Percentiles rank a stretch among this genome's conserved stretches.
Conservation (phyloP, 352 stramenopile genomes). For the Phytophthora meadii region DNA sequence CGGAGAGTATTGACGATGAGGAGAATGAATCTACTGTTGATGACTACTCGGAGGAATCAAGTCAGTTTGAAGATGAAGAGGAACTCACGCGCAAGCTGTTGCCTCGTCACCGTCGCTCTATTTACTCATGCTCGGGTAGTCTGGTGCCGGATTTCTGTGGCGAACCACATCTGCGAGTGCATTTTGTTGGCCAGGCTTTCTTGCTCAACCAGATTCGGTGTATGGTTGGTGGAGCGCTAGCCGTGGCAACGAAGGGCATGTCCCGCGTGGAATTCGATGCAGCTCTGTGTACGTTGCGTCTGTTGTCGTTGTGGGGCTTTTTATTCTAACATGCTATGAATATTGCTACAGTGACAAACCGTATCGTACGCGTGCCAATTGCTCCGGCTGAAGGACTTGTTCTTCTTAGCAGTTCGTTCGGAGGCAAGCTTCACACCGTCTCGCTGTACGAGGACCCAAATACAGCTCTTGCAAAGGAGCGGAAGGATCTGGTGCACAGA, state of each 20-base stretch:
- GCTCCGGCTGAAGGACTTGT: slow-evolving; percentile 90
- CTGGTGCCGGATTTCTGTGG: slow-evolving; percentile 67
- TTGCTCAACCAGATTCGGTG: slow-evolving; percentile 92
- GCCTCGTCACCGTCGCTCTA: slow-evolving; percentile 70
- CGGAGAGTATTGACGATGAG: slow-evolving; percentile 13
- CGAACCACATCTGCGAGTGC: slow-evolving; percentile 73
- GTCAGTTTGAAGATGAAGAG: slow-evolving; percentile 52
- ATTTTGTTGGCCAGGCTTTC: slow-evolving; percentile 86
- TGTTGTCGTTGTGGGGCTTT: slow-evolving; percentile 3
- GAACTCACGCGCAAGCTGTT: slow-evolving; percentile 61
- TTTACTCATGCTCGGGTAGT: slow-evolving; percentile 80
- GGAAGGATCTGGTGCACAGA: slow-evolving; percentile 61
- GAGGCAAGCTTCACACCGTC: slow-evolving; percentile 79
- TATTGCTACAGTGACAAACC: slow-evolving; percentile 59
- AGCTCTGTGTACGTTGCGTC: slow-evolving; percentile 57
- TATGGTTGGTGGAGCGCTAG: slow-evolving; percentile 89
- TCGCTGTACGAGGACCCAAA: slow-evolving; percentile 78
- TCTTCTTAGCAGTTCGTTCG: slow-evolving; percentile 83
- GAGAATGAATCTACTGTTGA: slow-evolving; percentile 21
- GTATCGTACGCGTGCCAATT: slow-evolving; percentile 87
- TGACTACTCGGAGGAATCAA: slow-evolving; percentile 30
- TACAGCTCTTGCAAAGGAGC: slow-evolving; percentile 62
- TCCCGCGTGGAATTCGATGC: slow-evolving; percentile 70
- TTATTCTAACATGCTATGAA: slow-evolving; percentile 9
- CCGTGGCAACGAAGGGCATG: slow-evolving; percentile 81